Base-by-base conservation (phyloP, 169 alveolate genomes). In the Plasmodium vinckei region DNA sequence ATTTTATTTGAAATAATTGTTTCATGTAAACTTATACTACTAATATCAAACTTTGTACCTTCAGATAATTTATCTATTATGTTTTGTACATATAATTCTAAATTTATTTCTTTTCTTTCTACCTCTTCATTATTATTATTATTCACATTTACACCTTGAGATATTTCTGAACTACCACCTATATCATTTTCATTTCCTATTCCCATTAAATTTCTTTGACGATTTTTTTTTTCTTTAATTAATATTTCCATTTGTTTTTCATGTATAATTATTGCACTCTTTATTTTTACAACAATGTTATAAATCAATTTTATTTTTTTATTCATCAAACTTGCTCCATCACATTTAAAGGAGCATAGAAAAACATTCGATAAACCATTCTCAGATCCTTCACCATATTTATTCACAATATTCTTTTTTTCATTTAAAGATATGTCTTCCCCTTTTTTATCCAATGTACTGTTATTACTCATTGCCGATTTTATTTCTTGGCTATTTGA, bases 21-120 rank as follows among this genome's bases (percentile, higher is more conserved):
- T 77, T 93, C 96, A 70, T 93, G 82, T 1, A 88, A 61, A 9
- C 82, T 89, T 44, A 93, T 88, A 82, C 92, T 70, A 61, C 92
- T 75, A 73, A 87, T 87, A 61, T 87, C 91, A 77, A 93, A 88
- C 15, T 92, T 90, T 13, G 88, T 53, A 46, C 61, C 73, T 46
- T 56, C 64, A 44, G 57, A 64, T 23, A 75, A 33, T 39, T 17
- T 63, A 33, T 61, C 64, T 44, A 53, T 57, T 68, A 82, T 67
- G 44, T 42, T 27, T 59, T 91, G 64, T 59, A 69, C 44, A 65
- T 86, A 42, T 56, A 73, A 59, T 47, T 72, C 88, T 27, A 61
- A 5, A 39, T 70, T 64, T 44, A 87, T 10, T 49, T 87, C 82
- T 17, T 12, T 15, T 13, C n/a, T 51, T 51, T 51, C 9, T 0